A percentile compares a stretch with the other conserved stretches of the same genome.
Conservation (phyloP, 495 filamentous ascomycete genomes). For the Achaetomiella virescens region DNA sequence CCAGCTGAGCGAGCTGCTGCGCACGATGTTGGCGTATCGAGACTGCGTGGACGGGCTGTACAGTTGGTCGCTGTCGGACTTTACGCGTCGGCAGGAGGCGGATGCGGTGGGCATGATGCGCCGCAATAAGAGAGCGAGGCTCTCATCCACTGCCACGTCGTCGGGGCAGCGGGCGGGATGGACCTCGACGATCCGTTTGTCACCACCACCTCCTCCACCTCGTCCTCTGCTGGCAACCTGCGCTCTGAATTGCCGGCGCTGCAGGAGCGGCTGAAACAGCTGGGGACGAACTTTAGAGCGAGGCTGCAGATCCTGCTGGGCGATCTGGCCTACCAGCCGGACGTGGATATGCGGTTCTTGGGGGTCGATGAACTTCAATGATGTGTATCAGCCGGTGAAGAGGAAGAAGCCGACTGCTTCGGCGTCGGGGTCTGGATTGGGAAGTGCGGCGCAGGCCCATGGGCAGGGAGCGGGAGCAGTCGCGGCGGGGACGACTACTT, state of each 20-base stretch:
- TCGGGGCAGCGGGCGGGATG: constrained; percentile 4
- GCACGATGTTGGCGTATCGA: constrained; percentile 88
- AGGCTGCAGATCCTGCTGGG: constrained; percentile 76
- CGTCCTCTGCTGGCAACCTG: constrained; percentile 31
- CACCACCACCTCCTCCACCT: constrained; percentile 1
- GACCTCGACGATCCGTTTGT: constrained; percentile 20
- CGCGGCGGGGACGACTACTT: background rate
- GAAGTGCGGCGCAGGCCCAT: background rate
- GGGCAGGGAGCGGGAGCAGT: background rate
- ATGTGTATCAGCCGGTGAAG: constrained; percentile 75
- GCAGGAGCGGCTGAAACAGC: constrained; percentile 58
- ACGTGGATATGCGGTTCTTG: constrained; percentile 91
- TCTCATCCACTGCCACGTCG: constrained; percentile 40
- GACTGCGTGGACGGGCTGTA: constrained; percentile 93
- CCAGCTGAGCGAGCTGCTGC: constrained; percentile 86
- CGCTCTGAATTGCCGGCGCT: constrained; percentile 64
- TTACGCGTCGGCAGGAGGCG: constrained; percentile 80
- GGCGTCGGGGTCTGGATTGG: background rate
- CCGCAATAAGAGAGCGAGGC: constrained; percentile 2
- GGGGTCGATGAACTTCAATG: constrained; percentile 99
- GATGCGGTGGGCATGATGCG: constrained; percentile 43
- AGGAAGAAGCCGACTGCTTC: constrained; percentile 37
- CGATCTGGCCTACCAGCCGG: constrained; percentile 86
- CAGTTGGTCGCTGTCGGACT: constrained; percentile 87
- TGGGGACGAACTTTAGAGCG: constrained; percentile 67